phyloP scores from a whole-genome alignment of 805 yeast genomes.

The Isabelozyma pseudorhagii region DNA sequence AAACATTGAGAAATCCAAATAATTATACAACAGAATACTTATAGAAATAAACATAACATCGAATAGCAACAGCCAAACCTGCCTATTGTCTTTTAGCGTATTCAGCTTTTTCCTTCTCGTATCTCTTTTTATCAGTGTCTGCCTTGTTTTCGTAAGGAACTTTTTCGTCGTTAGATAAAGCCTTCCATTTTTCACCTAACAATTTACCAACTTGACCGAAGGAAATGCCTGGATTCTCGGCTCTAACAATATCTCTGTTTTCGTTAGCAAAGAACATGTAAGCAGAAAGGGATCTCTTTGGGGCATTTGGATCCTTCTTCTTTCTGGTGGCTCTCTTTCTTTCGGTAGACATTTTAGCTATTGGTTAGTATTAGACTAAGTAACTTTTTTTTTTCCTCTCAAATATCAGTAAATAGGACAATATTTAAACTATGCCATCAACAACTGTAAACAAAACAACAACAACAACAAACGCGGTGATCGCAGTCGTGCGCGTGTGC shows the following conservation, averaged over 20 bases:
- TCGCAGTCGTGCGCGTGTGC: not conserved
- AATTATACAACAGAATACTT: not conserved
- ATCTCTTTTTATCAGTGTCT: slow-evolving; percentile 94
- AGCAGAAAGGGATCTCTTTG: slow-evolving; percentile 97
- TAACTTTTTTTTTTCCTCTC: too few species aligned
- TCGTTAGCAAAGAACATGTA: slow-evolving; percentile 99
- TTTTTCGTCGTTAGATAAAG: slow-evolving; percentile 77
- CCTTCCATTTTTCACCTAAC: slow-evolving; percentile 97
- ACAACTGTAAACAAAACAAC: not conserved
- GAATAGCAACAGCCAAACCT: not conserved
- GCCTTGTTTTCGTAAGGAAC: slow-evolving; percentile 91
- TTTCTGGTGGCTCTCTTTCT: slow-evolving; percentile 44
- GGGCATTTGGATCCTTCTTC: slow-evolving; percentile 91
- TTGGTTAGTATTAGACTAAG: not conserved
- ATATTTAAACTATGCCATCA: not conserved
- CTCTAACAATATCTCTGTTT: slow-evolving; percentile 91
- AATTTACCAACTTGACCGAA: slow-evolving; percentile 95
- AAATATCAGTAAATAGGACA: not conserved
- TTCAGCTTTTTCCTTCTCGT: slow-evolving; percentile 92
- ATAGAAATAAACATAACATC: not conserved
- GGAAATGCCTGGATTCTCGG: slow-evolving; percentile 93
- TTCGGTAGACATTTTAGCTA: slow-evolving; percentile 19
- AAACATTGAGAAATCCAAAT: not conserved
- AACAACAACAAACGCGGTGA: not conserved
- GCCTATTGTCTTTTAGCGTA: slow-evolving; percentile 43